phyloP scores from a whole-genome alignment of 2,329 filamentous ascomycete genomes.

The Fusarium floridanum region DNA sequence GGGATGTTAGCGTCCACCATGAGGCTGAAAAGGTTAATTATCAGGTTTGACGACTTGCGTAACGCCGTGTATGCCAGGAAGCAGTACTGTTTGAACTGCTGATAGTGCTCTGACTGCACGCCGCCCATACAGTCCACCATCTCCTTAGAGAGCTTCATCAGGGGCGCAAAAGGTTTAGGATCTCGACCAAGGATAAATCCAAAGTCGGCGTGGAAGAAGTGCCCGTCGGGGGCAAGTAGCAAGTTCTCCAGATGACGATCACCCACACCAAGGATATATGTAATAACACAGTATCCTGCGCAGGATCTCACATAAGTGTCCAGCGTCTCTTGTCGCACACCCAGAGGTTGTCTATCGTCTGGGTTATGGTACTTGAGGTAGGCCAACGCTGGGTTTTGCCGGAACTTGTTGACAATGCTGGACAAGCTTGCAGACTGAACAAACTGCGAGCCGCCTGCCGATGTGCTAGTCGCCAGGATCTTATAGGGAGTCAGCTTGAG shows the following conservation, averaged over 20 bases:
- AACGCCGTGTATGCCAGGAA: slow-evolving; percentile 94
- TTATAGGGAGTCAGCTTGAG: slow-evolving; percentile 96
- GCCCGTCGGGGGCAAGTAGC: slow-evolving; percentile 86
- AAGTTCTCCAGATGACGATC: slow-evolving; percentile 97
- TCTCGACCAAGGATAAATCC: slow-evolving; percentile 98
- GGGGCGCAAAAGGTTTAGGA: slow-evolving; percentile 95
- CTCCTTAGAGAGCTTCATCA: slow-evolving; percentile 96
- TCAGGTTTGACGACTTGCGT: slow-evolving; percentile 89
- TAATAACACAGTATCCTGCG: slow-evolving; percentile 98
- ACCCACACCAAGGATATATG: slow-evolving; percentile 95
- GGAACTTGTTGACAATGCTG: slow-evolving; percentile 85
- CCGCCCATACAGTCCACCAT: slow-evolving; percentile 99
- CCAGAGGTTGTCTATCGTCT: slow-evolving; percentile 82
- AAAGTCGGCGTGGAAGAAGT: slow-evolving; percentile 99
- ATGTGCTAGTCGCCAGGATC: slow-evolving; percentile 91
- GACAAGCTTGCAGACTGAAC: slow-evolving; percentile 88
- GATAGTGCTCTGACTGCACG: slow-evolving; percentile 81
- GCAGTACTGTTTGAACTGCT: slow-evolving; percentile 93
- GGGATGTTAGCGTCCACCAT: slow-evolving; percentile 99
- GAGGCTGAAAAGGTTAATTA: slow-evolving; percentile 93
- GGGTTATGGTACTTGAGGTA: slow-evolving; percentile 93
- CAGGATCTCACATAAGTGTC: slow-evolving; percentile 97
- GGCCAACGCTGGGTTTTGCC: slow-evolving; percentile 77
- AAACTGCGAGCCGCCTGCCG: slow-evolving; percentile 92
- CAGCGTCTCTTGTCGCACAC: slow-evolving; percentile 90